Percentiles rank a stretch among this genome's conserved stretches.
phyloP scores from a whole-genome alignment of 768 basidiomycete genomes.

The Leccinellum rugosiceps region DNA sequence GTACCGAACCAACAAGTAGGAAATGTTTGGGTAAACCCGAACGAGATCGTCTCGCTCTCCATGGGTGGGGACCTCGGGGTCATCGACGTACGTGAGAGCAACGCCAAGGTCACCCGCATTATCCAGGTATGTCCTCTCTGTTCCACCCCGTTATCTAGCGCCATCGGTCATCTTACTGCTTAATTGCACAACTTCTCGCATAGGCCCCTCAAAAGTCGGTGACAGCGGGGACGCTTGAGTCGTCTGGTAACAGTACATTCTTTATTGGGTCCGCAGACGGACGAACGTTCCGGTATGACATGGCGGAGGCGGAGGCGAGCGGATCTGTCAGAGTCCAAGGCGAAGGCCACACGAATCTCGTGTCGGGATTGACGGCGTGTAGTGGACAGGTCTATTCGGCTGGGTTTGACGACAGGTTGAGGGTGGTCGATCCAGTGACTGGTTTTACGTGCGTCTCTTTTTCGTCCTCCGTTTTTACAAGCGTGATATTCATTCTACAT shows the following conservation, averaged over 20 bases:
- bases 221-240: slow-evolving; percentile 52
- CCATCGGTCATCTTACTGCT: neutral
- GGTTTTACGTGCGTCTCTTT: slow-evolving; percentile 30
- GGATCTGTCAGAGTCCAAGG: slow-evolving; percentile 50
- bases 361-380: slow-evolving; percentile 56
- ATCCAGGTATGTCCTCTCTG: slow-evolving; percentile 49
- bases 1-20: slow-evolving; percentile 84
- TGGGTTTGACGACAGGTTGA: slow-evolving; percentile 78
- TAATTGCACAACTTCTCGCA: neutral
- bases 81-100: slow-evolving; percentile 66
- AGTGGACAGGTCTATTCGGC: slow-evolving; percentile 59
- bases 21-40: slow-evolving; percentile 73
- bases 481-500: neutral
- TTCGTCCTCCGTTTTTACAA: neutral
- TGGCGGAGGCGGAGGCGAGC: slow-evolving; percentile 13
- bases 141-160: neutral
- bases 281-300: slow-evolving; percentile 62
- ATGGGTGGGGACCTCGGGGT: slow-evolving; percentile 79
- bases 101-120: slow-evolving; percentile 56
- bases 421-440: slow-evolving; percentile 51
- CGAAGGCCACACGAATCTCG: slow-evolving; percentile 64
- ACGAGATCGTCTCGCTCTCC: slow-evolving; percentile 78
- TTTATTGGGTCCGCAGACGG: slow-evolving; percentile 81
- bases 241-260: slow-evolving; percentile 52
- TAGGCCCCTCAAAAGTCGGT: slow-evolving; percentile 83